Evolutionary conservation across 805 yeast species (phyloP).

Genomic region (Cyberlindnera galapagoensis): DNA sequence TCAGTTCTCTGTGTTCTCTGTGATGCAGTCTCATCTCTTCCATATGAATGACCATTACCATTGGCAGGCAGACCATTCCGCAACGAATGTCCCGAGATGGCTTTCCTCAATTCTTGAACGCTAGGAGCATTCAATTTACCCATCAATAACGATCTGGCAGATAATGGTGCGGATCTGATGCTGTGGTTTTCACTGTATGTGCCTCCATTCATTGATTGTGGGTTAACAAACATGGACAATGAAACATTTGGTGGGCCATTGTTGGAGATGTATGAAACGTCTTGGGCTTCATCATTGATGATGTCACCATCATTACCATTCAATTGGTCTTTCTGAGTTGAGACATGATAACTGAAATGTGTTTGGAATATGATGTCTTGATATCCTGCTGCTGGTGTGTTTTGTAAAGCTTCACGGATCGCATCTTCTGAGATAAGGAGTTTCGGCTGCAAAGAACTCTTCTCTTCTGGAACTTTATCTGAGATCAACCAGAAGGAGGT

Average conservation of each 20-base stretch:
- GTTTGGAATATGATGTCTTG: conserved; percentile 14
- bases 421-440: conserved; percentile 10
- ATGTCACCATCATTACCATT: not conserved
- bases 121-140: conserved; percentile 21
- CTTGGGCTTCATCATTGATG: conserved; percentile 5
- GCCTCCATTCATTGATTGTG: conserved; percentile 6
- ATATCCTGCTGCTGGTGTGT: conserved; percentile 7
- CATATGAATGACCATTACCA: conserved; percentile 1
- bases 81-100: conserved; percentile 16
- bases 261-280: conserved; percentile 13
- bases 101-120: conserved; percentile 22
- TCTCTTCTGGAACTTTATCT: conserved; percentile 9
- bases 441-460: conserved; percentile 4
- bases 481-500: conserved; percentile 15
- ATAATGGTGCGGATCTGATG: conserved; percentile 23
- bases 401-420: conserved; percentile 4
- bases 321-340: not conserved
- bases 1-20: conserved; percentile 18
- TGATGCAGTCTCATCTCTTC: conserved; percentile 2
- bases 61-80: not conserved
- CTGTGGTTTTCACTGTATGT: conserved; percentile 14
- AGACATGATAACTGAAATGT: conserved; percentile 18
- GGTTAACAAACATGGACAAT: conserved; percentile 15
- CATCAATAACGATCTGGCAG: conserved; percentile 21
- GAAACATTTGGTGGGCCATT: conserved; percentile 14